Evolutionary conservation across 257 asterid species (phyloP), one percentile per base, ranked within the genome.

Genomic region (Catharanthus roseus): DNA sequence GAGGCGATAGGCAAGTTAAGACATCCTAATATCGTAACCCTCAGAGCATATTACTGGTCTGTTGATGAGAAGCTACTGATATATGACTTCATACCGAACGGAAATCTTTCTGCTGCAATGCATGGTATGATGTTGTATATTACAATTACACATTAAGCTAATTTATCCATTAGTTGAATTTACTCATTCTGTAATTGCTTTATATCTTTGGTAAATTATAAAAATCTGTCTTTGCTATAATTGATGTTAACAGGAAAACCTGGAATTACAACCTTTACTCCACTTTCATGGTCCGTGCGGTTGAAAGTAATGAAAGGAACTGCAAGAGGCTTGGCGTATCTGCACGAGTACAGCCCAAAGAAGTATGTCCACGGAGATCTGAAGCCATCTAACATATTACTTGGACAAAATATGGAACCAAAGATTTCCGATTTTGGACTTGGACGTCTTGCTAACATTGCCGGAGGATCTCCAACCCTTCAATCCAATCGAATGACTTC

Each of bases 1-100:
- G 97, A 93, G 79, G 97, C 99, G 1, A 85, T 93, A 72, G 99
- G 96, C 36, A 93, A 91, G 84, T 82, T 91, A 9, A 85, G 86
- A n/a, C 97, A 93, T 77, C 95, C 88, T 0, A 88, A 91, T 76
- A 63, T 93, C 0, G 93, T 78, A 10, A 86, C 89, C 12, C 95
- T 93, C 5, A 80, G 87, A 72, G 99, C 99, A 55, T 93, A 93
- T 73, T 93, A 93, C 74, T 93, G 96, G 97, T 91, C 99, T 0
- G 91, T 82, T 29, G 97, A 93, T 36, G 99, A 93, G 82, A 93
- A 93, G 86, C 88, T 91, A 5, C 82, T 93, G 58, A 91, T 93
- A 69, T 88, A 91, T 53, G 95, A 93, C 49, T 88, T 82, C 75
- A 71, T 88, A 26, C 89, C 93, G 4, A 91, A 93, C 64, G 97